Conservation (phyloP, 192 early-diverging fungal species). For the Neocallimastix lanati region DNA sequence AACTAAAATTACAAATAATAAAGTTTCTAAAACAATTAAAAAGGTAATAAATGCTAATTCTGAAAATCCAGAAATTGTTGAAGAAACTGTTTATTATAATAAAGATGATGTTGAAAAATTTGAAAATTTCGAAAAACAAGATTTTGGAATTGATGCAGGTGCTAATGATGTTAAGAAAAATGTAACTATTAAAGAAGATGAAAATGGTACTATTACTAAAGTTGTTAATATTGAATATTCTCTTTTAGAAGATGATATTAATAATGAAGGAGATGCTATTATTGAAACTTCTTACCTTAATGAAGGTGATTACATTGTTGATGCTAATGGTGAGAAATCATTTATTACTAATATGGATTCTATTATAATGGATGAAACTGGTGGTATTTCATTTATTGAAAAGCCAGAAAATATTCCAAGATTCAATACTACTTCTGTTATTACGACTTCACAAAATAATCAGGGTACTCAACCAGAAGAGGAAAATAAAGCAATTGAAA, state of each 20-base stretch:
- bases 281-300: neutral
- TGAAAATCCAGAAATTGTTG: neutral
- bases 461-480: no score
- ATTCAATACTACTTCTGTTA: no score
- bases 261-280: neutral
- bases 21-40: neutral
- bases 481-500: no score
- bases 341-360: neutral
- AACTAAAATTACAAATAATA: neutral
- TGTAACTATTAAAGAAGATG: neutral
- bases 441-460: no score
- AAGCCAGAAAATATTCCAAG: no score
- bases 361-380: neutral
- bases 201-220: neutral
- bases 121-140: neutral
- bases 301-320: neutral
- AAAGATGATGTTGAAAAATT: neutral
- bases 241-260: neutral
- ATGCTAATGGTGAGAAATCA: neutral
- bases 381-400: neutral
- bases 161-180: neutral
- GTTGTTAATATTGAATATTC: neutral
- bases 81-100: neutral
- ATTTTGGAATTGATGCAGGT: neutral
- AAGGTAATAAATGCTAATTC: neutral